phyloP scores from a whole-genome alignment of 75 land plant genomes.

The Pinus albicaulis region DNA sequence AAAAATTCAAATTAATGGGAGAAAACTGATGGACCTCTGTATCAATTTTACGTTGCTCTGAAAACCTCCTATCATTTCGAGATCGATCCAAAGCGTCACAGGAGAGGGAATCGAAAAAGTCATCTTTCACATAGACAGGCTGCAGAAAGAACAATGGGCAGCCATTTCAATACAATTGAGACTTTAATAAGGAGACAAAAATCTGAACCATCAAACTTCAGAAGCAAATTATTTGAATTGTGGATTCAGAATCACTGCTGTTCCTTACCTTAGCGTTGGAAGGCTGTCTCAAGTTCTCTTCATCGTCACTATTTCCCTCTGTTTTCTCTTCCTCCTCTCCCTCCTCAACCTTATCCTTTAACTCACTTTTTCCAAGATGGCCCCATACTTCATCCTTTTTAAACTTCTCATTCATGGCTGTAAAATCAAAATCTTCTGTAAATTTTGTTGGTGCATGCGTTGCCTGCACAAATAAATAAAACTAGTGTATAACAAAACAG shows the following conservation, averaged over 20 bases:
- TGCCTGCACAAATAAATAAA: no score
- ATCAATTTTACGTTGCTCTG: constrained; percentile 83
- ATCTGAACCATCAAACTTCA: not conserved
- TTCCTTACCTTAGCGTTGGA: not conserved
- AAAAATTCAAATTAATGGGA: not conserved
- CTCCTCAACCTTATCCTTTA: constrained; percentile 13
- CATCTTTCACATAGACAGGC: constrained; percentile 82
- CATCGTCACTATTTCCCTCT: constrained; percentile 19
- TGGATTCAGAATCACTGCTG: not conserved
- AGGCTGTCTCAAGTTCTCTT: constrained; percentile 5
- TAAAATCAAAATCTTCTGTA: constrained; percentile 94
- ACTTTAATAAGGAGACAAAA: not conserved
- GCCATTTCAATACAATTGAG: not conserved
- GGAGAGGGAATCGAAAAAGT: constrained; percentile 90
- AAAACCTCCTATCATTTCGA: constrained; percentile 63
- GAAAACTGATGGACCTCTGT: constrained; percentile 64
- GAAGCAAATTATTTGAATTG: not conserved
- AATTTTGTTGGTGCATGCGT: constrained; percentile 33
- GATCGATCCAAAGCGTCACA: constrained; percentile 60
- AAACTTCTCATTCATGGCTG: constrained; percentile 96
- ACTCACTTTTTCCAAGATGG: constrained; percentile 57
- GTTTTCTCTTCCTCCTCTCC: constrained; percentile 36
- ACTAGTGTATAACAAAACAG: no score
- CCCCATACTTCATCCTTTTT: constrained; percentile 99
- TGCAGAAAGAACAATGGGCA: constrained; percentile 18